Base-by-base conservation (phyloP, 371 early-diverging fungal genomes). In the Encephalitozoon intestinalis region DNA sequence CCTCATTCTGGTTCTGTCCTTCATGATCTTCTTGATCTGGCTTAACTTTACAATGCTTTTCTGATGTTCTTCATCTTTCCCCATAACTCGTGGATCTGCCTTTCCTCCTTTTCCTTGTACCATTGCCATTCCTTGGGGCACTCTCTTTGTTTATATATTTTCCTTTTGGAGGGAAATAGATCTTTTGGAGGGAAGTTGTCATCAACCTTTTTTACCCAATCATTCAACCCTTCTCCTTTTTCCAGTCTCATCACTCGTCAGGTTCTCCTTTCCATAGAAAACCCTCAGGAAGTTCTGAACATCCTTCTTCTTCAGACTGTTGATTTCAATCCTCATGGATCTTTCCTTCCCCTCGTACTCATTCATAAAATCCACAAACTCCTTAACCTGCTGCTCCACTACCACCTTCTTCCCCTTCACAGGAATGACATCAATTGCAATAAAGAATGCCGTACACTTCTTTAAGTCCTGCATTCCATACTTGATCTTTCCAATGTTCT, bases 1-100 rank as follows among this genome's bases (percentile, higher is more conserved):
- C 77, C 86, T 79, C 76, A 78, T 80, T 30, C 79, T 76, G 28
- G 81, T 84, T n/a, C 54, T 58, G 43, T 75, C 67, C 67, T 80
- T 82, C 15, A 85, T 44, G 50, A 84, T 79, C 78, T 81, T 79
- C 44, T 84, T 80, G 11, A 84, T 63, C 46, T 85, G 86, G 18
- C 76, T 73, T 30, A 73, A 43, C 75, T 85, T 85, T 31, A 85
- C 73, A 6, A 77, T 54, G 18, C 52, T 63, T 37, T 64, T 75
- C 34, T 52, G 31, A 31, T 70, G 67, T n/a, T 73, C 80, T 2
- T 30, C 70, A n/a, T 73, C 73, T 34, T 77, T 73, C 12, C 79
- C 66, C 67, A 70, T 78, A 58, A 80, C 78, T 39, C 66, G 64
- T 79, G 83, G 81, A 52, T 85, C 85, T 63, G 76, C 79, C 69